Base-by-base conservation (phyloP, 2,329 filamentous ascomycete species). In the Lasiodiplodia sp. region DNA sequence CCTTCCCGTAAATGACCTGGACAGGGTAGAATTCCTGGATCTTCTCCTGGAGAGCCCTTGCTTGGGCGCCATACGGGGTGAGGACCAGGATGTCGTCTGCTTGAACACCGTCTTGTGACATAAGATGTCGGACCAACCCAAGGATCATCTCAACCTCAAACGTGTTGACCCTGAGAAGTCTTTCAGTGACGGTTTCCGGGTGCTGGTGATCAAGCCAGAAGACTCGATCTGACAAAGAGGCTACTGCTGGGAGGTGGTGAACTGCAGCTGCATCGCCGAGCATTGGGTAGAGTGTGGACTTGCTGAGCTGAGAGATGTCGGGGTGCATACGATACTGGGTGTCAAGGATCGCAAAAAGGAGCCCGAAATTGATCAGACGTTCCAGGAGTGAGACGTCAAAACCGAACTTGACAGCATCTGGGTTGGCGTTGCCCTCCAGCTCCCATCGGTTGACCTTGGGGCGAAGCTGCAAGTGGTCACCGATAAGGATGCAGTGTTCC, bases 281-380 rank as follows among this genome's bases (percentile, higher is more conserved):
- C 0, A 79, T 71, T 0, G 84, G 85, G 69, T 92, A 92, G 0
- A 90, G 75, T 0, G 86, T 86, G 0, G 82, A 76, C 1, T 87
- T 81, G 11, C 92, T 80, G 0, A 93, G 82, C 2, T 76, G 74
- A 0, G 91, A 84, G 12, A 93, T 89, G 0, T 81, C 82, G 0
- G 89, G 90, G 65, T 86, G 83, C 89, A 92, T 92, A 12, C 90
- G 83, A 16, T 89, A 80, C 73, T 93, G 90, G 0, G 84, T 58
- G n/a, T 38, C n/a, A 21, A 58, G 34, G 3, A 37, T 14, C 11
- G 11, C 31, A 16, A 38, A 23, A 2, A 34, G 55, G 34, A 58
- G 10, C 8, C 55, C 55, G 11, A 21, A 38, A n/a, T 7, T 7
- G 11, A 83, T 82, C 4, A 90, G 79, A 1, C 89, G 78, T 76